These are phyloP conservation scores for Hortiboletus flavorubellus DNA, from an alignment of 768 basidiomycete genomes.

Conservation along the genomic window DNA sequence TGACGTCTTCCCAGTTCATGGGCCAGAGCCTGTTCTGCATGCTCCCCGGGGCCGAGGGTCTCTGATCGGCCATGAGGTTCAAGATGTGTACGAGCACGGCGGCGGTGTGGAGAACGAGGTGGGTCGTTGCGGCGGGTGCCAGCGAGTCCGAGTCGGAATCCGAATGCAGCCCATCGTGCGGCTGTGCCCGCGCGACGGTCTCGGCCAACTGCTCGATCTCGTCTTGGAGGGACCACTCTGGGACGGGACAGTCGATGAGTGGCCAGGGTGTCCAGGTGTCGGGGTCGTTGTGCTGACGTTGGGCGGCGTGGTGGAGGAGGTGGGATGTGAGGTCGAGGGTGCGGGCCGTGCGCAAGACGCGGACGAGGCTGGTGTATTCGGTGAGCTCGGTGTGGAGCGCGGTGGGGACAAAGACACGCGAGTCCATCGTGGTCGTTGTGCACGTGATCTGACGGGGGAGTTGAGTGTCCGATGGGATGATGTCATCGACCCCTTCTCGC, in stretches of 20 bases:
- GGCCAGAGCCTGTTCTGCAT: conserved; percentile 64
- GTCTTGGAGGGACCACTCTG: conserved; percentile 70
- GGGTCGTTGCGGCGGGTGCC: conserved; percentile 26
- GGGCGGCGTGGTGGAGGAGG: conserved; percentile 32
- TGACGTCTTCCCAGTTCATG: conserved; percentile 61
- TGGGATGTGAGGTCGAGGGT: conserved; percentile 58
- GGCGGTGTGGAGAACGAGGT: conserved; percentile 43
- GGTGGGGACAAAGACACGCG: conserved; percentile 44
- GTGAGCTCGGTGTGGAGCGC: conserved; percentile 61
- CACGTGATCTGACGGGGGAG: too few species aligned
- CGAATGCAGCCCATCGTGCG: conserved; percentile 19
- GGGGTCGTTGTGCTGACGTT: conserved; percentile 16
- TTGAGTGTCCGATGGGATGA: conserved; percentile 5
- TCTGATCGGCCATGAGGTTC: conserved; percentile 51
- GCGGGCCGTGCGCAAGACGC: conserved; percentile 55
- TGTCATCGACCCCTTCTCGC: conserved; percentile 1
- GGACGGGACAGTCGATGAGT: conserved; percentile 60
- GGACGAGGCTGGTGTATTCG: conserved; percentile 64
- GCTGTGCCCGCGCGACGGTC: conserved; percentile 28
- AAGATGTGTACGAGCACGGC: conserved; percentile 50
- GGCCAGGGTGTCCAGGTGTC: conserved; percentile 80
- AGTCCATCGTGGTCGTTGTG: not conserved
- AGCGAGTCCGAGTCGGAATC: conserved; percentile 31
- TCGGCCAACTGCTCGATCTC: conserved; percentile 54
- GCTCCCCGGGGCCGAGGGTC: conserved; percentile 52